Evolutionary conservation across 2,329 filamentous ascomycete species (phyloP).

Genomic region (Elsinoe batatas): DNA sequence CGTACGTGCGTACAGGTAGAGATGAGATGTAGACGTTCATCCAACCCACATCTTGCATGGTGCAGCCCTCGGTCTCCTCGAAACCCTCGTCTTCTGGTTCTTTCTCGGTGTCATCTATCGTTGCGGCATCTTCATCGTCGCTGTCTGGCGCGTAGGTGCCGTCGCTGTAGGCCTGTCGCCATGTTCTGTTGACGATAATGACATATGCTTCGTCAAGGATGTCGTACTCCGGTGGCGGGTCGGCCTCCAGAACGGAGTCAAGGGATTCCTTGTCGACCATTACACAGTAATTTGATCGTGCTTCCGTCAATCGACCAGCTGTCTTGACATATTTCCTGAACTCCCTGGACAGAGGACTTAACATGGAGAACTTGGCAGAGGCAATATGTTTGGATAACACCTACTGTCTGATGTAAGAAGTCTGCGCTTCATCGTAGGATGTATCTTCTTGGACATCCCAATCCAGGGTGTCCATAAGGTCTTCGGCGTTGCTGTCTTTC

Average conservation of each 20-base stretch:
- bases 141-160: background rate
- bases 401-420: background rate
- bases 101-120: background rate
- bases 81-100: background rate
- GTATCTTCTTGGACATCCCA: background rate
- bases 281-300: background rate
- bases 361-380: no score
- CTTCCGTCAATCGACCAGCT: background rate
- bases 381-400: background rate
- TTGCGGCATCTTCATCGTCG: background rate
- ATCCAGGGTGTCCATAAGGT: background rate
- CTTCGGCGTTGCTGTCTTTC: background rate
- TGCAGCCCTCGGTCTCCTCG: background rate
- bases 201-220: background rate
- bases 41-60: background rate
- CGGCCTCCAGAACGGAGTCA: background rate
- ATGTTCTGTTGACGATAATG: background rate
- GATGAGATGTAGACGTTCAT: background rate
- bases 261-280: background rate
- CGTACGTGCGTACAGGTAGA: background rate
- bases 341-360: background rate
- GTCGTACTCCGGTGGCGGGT: background rate
- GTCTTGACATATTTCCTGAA: background rate
- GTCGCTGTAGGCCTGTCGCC: background rate
- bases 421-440: background rate